Conservation (phyloP, 805 yeast genomes). For the Nakazawaea populi region DNA sequence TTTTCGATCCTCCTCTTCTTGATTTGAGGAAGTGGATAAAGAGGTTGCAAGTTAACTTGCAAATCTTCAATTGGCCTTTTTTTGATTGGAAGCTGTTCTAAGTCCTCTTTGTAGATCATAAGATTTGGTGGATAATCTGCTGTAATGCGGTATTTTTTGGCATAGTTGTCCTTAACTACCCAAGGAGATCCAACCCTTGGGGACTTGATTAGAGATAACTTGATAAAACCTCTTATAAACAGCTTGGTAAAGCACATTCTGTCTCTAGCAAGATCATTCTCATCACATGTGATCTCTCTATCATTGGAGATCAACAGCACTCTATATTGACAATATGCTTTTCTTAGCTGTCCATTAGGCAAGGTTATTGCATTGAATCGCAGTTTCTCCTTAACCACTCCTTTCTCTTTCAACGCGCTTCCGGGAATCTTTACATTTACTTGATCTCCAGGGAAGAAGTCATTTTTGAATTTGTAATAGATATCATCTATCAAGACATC, state of each 20-base stretch:
- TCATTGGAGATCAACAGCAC: constrained; percentile 47
- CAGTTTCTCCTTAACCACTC: constrained; percentile 80
- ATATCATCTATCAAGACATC: constrained; percentile 87
- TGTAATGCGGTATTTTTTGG: constrained; percentile 61
- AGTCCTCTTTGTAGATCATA: constrained; percentile 21
- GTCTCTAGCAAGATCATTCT: constrained; percentile 71
- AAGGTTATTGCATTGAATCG: constrained; percentile 51
- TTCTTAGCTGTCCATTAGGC: constrained; percentile 26
- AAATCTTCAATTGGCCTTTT: constrained; percentile 4
- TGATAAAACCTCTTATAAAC: constrained; percentile 82
- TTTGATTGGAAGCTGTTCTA: constrained; percentile 3
- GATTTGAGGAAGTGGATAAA: constrained; percentile 7
- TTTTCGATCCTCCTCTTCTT: constrained; percentile 12
- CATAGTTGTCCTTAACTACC: constrained; percentile 80
- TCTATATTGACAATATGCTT: constrained; percentile 61
- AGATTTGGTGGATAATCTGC: constrained; percentile 53
- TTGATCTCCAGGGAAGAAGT: constrained; percentile 87
- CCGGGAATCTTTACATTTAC: constrained; percentile 52
- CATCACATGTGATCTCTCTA: constrained; percentile 62
- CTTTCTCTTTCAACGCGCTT: constrained; percentile 38
- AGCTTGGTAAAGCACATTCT: constrained; percentile 85
- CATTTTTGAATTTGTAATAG: constrained; percentile 67
- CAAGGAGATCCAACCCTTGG: constrained; percentile 91
- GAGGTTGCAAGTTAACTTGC: constrained; percentile 10
- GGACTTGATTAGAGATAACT: constrained; percentile 70